phyloP scores from a whole-genome alignment of 2,329 filamentous ascomycete species.

The Ascosphaera aggregata region DNA sequence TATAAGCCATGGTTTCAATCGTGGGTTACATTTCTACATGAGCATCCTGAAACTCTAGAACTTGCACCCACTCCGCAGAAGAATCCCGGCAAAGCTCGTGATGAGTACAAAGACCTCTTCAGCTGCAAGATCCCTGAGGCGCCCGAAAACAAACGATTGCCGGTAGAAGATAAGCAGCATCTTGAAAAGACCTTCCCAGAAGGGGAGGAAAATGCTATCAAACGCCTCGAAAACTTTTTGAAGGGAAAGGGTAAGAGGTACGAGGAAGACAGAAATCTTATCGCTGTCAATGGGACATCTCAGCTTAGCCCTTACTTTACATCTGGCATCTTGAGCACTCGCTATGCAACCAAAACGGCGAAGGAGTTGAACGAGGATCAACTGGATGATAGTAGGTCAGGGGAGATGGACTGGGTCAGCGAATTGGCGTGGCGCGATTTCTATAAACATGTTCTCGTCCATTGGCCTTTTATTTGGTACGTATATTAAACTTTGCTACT shows the following conservation, averaged over 20 bases:
- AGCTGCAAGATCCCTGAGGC: constrained; percentile 33
- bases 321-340: constrained; percentile 41
- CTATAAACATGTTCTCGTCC: constrained; percentile 61
- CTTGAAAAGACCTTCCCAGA: constrained; percentile 44
- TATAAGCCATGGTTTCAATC: constrained; percentile 62
- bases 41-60: constrained; percentile 42
- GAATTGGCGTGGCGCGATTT: constrained; percentile 77
- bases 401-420: constrained; percentile 51
- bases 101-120: constrained; percentile 34
- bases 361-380: constrained; percentile 35
- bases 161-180: constrained; percentile 32
- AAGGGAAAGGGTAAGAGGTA: constrained; percentile 40
- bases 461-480: constrained; percentile 50
- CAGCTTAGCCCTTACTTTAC: constrained; percentile 49
- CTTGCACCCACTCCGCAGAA: constrained; percentile 31
- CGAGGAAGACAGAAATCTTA: constrained; percentile 39
- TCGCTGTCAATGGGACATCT: constrained; percentile 39
- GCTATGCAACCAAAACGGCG: constrained; percentile 42
- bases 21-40: constrained; percentile 52
- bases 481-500: background rate
- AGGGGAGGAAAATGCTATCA: constrained; percentile 47
- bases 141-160: constrained; percentile 39
- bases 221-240: constrained; percentile 43
- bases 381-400: constrained; percentile 41
- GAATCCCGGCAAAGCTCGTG: constrained; percentile 28